Conservation (phyloP, 345 rosid species). For the Rhizophora mangle region DNA sequence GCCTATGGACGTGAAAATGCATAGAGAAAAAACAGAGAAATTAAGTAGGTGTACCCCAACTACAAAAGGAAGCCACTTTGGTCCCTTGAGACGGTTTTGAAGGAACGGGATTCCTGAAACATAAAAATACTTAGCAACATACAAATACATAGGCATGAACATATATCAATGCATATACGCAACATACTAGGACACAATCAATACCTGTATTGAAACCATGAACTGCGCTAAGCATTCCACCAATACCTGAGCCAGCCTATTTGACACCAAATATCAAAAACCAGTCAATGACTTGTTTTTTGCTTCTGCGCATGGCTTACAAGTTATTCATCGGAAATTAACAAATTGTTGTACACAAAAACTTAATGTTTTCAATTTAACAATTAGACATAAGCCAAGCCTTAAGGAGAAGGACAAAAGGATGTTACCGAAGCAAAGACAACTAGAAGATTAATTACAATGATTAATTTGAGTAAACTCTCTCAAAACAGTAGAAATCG, state of each 20-base stretch:
- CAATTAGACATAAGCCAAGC: no score
- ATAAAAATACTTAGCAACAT: constrained; percentile 2
- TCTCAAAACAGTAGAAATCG: no score
- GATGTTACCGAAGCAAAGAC: no score
- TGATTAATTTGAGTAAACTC: no score
- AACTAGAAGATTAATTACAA: no score
- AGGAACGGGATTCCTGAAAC: constrained; percentile 73
- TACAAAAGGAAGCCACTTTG: constrained; percentile 80
- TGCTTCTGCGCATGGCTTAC: no score
- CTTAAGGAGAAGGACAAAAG: no score
- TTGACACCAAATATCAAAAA: constrained; percentile 8
- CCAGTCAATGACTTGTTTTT: neutral
- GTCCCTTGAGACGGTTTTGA: constrained; percentile 67
- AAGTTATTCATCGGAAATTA: no score
- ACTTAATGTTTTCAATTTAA: no score
- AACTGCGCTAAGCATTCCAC: constrained; percentile 85
- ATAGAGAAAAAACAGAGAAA: neutral
- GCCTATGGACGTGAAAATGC: neutral
- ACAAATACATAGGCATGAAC: constrained; percentile 6
- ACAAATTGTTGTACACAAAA: no score
- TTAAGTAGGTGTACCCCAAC: constrained; percentile 50
- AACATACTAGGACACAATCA: neutral
- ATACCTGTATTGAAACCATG: constrained; percentile 79
- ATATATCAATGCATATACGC: neutral
- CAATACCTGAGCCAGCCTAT: constrained; percentile 87